Conservation (phyloP, 1,139 yeast species). For the Waltiozyma sp. region DNA sequence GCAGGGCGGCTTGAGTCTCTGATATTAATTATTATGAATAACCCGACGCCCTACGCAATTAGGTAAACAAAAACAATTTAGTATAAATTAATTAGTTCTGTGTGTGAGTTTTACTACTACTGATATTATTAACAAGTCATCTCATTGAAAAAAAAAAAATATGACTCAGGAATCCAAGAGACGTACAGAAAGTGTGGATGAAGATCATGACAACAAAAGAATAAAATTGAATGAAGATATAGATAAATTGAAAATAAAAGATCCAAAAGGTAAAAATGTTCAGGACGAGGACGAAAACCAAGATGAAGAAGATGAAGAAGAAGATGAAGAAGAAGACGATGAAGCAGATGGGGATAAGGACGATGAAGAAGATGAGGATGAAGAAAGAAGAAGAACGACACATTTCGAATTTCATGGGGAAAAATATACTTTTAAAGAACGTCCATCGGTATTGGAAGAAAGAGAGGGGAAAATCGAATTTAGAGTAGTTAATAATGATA, state of each 20-base stretch:
- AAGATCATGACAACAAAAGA: neutral
- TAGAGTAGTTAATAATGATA: constrained; percentile 92
- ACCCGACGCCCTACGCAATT: too few species aligned
- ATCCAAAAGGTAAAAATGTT: constrained; percentile 17
- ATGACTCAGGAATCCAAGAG: neutral
- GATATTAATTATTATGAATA: too few species aligned
- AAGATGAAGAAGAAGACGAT: constrained; percentile 17
- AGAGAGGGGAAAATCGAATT: constrained; percentile 86
- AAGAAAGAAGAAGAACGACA: constrained; percentile 34
- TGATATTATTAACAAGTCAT: too few species aligned
- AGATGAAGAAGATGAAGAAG: constrained; percentile 15
- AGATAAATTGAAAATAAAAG: neutral
- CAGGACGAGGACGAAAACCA: constrained; percentile 8
- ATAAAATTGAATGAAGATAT: neutral
- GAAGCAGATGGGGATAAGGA: constrained; percentile 11
- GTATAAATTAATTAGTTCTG: too few species aligned
- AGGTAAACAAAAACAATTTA: neutral
- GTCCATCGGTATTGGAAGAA: constrained; percentile 92
- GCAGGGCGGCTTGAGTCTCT: too few species aligned
- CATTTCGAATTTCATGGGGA: constrained; percentile 63
- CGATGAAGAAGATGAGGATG: constrained; percentile 19
- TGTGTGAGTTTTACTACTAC: too few species aligned
- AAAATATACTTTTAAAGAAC: constrained; percentile 76
- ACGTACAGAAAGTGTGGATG: neutral
- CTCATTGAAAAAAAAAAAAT: too few species aligned